Base-by-base conservation (phyloP, 2,329 filamentous ascomycete species). In the Neofusicoccum umdonicola region DNA sequence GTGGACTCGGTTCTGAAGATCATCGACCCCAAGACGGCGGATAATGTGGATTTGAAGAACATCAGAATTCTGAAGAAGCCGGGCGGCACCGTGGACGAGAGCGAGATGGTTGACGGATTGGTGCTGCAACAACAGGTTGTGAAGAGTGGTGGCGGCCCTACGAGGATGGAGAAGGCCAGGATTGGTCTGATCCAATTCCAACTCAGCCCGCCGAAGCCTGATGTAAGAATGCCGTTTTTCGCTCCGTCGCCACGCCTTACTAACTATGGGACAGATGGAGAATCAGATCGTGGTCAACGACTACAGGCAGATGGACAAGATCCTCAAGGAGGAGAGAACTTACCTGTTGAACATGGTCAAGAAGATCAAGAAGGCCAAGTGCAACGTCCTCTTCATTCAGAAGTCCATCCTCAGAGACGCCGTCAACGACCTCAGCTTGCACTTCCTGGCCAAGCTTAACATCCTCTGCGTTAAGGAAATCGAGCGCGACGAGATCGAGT, bases 321-420 rank as follows among this genome's bases (percentile, higher is more conserved):
- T 99, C 70, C 87, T 99, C 72, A 99, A 99, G 83, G 95, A 99
- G 82, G 95, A 99, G 84, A 92, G 95, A 71, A 91, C 95, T 71
- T 99, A 99, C 81, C 87, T 99, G 69, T 87, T 99, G 66, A 98
- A 98, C 84, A 91, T 99, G 88, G 93, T 96, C 76, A 98, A 99
- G 87, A 99, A 98, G 86, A 99, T 99, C 80, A 97, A 98, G 83
- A 99, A 98, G 86, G 93, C 95, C 71, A 99, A 98, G 84, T 99
- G 95, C 83, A 99, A 99, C 74, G 95, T 99, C 48, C 88, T 98
- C 50, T 85, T 99, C 70, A 98, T 99, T 71, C 95, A 99, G 77
- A 99, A 99, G 82, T 98, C 94, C 13, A 99, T 99, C 72, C 88
- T 99, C 66, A 89, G 95, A 71, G 95, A 99, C 74, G 95, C 95